Conservation (phyloP, 2,329 filamentous ascomycete genomes). For the Nigrospora sphaerica region DNA sequence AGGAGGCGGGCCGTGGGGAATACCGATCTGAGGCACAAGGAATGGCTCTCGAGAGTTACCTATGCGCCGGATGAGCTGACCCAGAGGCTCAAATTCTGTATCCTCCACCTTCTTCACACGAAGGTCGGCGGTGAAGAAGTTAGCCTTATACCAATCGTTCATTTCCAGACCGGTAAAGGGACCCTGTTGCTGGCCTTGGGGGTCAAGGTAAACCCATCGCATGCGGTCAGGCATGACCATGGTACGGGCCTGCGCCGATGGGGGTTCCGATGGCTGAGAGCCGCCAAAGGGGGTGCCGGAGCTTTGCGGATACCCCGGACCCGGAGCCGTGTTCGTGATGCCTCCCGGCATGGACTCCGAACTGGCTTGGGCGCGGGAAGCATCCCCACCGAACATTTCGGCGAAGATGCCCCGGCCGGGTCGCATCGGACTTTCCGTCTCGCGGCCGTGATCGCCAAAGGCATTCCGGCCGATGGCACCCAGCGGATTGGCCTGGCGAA, state of each 20-base stretch:
- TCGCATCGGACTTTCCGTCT: slow-evolving; percentile 54
- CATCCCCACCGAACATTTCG: slow-evolving; percentile 38
- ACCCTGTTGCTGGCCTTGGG: slow-evolving; percentile 84
- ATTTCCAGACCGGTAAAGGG: slow-evolving; percentile 96
- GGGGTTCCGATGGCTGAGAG: slow-evolving; percentile 35
- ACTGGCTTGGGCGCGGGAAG: slow-evolving; percentile 21
- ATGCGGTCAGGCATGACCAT: slow-evolving; percentile 99
- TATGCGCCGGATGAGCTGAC: slow-evolving; percentile 89
- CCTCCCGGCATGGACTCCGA: slow-evolving; percentile 20
- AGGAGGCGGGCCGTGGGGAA: slow-evolving; percentile 72
- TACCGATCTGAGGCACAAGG: slow-evolving; percentile 92
- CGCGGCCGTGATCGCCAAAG: slow-evolving; percentile 46
- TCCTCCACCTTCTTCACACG: slow-evolving; percentile 95
- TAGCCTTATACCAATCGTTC: slow-evolving; percentile 99
- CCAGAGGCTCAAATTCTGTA: slow-evolving; percentile 86
- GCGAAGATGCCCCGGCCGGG: slow-evolving; percentile 48
- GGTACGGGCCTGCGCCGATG: slow-evolving; percentile 66
- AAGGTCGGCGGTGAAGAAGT: slow-evolving; percentile 92
- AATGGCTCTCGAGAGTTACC: slow-evolving; percentile 97
- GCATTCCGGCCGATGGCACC: slow-evolving; percentile 60
- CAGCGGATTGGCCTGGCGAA: slow-evolving; percentile 54
- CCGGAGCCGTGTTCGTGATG: slow-evolving; percentile 19
- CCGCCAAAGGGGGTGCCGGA: slow-evolving; percentile 25
- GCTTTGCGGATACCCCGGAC: slow-evolving; percentile 21
- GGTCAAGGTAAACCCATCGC: slow-evolving; percentile 97